Evolutionary conservation across 2,329 filamentous ascomycete species (phyloP), one percentile per base, ranked within the genome.

Genomic region (Botrytis byssoidea): DNA sequence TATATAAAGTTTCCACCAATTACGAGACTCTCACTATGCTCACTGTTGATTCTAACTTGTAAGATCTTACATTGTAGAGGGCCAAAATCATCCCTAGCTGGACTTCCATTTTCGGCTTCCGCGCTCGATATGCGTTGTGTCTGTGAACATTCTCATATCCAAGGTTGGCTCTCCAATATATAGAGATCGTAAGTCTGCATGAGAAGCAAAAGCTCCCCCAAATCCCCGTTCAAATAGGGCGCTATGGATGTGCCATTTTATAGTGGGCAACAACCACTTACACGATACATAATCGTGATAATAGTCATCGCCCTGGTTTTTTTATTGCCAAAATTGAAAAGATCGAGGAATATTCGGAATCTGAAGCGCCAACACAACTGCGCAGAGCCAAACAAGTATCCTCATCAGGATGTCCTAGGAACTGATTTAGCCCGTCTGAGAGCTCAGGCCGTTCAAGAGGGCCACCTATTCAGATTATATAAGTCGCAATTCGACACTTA

Each of bases 291-390:
- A 14, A 63, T 63, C 25, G 60, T 63, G 35, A n/a, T 57, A 14
- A 14, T 63, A 25, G 69, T 32, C 29, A 44, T 48, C 61, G 22
- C 40, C 60, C 29, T 71, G 12, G 18, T 25, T 29, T 8, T 63
- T 8, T 22, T 67, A 35, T 66, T 32, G 65, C 32, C 55, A 37
- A 74, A 67, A 40, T 64, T 29, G 69, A 55, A 44, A 68, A 67
- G 61, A 48, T 42, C 65, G 32, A 51, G 44, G 46, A 14, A 60
- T n/a, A 72, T 35, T 44, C 51, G 16, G 9, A 22, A 37, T 48
- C 37, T 68, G 29, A 71, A 71, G 69, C 35, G 40, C 18, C 57
- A 10, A 64, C 32, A 71, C 35, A 60, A 46, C 6, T 71, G 69
- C 35, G 29, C 60, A 42, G 42, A 64, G 25, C 42, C 69, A 3